These are phyloP conservation scores for Mollisia scopiformis DNA, from an alignment of 2,329 filamentous ascomycete species.

Conservation along the genomic window DNA sequence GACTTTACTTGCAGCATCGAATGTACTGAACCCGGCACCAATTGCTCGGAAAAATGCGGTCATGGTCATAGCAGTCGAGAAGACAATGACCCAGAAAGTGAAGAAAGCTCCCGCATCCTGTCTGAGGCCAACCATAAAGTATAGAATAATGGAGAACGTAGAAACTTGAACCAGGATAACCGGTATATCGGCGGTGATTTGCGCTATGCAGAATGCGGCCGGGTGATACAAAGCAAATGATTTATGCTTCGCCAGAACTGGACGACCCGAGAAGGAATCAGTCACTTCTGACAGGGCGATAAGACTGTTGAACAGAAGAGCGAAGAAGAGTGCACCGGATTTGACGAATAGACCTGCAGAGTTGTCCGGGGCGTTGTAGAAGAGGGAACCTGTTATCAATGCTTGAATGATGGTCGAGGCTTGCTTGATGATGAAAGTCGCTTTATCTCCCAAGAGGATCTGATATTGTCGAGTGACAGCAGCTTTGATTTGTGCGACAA, in stretches of 20 bases:
- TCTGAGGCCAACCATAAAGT: constrained; percentile 66
- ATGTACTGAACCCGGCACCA: constrained; percentile 57
- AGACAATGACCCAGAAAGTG: constrained; percentile 60
- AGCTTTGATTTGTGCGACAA: constrained; percentile 57
- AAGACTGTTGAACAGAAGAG: constrained; percentile 64
- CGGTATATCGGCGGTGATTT: constrained; percentile 57
- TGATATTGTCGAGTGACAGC: constrained; percentile 65
- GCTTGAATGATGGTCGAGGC: constrained; percentile 59
- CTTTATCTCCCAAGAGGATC: constrained; percentile 66
- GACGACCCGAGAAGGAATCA: constrained; percentile 61
- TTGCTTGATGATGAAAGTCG: constrained; percentile 66
- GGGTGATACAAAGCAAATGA: constrained; percentile 61
- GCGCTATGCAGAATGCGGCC: constrained; percentile 60
- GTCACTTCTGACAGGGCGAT: constrained; percentile 69
- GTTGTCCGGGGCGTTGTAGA: constrained; percentile 63
- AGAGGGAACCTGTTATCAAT: constrained; percentile 66
- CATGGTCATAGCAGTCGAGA: constrained; percentile 57
- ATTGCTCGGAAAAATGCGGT: constrained; percentile 60
- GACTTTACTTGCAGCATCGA: constrained; percentile 62
- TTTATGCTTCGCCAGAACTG: constrained; percentile 61
- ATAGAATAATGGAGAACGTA: constrained; percentile 59
- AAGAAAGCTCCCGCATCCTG: constrained; percentile 58
- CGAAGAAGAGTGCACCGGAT: constrained; percentile 65
- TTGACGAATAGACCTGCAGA: constrained; percentile 66
- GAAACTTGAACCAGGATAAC: constrained; percentile 61